Base-by-base conservation (phyloP, 805 yeast genomes). In the Candida dendrica region DNA sequence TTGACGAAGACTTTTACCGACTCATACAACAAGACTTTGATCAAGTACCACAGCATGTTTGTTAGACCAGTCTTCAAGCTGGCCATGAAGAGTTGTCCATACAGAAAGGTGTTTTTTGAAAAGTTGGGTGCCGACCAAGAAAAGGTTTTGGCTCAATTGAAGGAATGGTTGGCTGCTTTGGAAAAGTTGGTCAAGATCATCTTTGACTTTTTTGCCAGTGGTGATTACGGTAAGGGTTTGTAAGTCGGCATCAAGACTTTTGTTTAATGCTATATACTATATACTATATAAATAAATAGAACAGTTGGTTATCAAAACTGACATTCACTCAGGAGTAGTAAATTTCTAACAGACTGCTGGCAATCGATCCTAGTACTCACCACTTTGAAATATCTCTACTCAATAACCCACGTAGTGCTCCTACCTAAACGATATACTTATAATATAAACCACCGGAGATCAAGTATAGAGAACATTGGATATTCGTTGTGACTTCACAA, bases 41-140 rank as follows among this genome's bases (percentile, higher is more conserved):
- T 83, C 45, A 79, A 88, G 63, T 81, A 79, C 66, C 96, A 88
- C 67, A 80, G 82, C 41, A 77, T 88, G 74, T 69, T 88, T 55
- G 72, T 88, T 47, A 84, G 82, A 58, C 95, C 95, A 22, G 79
- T 89, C 41, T 88, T 88, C 76, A 86, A 86, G 66, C 72, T 89
- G 60, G 96, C 96, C 38, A 89, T 88, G 96, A 85, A 84, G 64
- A 95, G 95, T 2, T 86, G 95, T 64, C 96, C 96, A 11, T 89
- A 86, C 66, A 78, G 95, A 69, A 79, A 77, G 60, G 95, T 80
- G 58, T 85, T 88, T 59, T 88, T 86, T 56, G 81, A 63, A 45
- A 88, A 87, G 68, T 74, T 88, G 53, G 96, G 96, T 43, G 72
- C 72, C 18, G 88, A 83, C 60, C 83, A 79, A 60, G 81, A 66